phyloP scores from a whole-genome alignment of 768 basidiomycete species.

The Myochromella boudieri region DNA sequence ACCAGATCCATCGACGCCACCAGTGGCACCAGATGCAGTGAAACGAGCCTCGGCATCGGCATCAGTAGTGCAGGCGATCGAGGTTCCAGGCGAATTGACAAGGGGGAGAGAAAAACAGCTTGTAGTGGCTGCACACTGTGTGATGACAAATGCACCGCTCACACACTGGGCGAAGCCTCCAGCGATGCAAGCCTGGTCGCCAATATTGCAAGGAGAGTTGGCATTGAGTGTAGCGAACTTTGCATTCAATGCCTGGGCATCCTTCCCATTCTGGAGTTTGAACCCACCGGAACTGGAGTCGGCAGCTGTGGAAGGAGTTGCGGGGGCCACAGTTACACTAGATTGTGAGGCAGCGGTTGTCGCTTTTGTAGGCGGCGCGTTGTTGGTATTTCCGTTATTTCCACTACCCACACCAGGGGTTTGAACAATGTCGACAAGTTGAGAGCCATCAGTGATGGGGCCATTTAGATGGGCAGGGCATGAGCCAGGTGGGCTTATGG shows the following conservation, averaged over 20 bases:
- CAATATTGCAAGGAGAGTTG: slow-evolving; percentile 36
- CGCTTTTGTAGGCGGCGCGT: slow-evolving; percentile 4
- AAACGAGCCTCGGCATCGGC: slow-evolving; percentile 37
- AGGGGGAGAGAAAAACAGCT: slow-evolving; percentile 43
- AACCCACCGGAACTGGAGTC: slow-evolving; percentile 21
- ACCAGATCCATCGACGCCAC: slow-evolving; percentile 19
- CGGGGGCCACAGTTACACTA: slow-evolving; percentile 14
- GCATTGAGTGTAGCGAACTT: slow-evolving; percentile 39
- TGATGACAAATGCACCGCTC: slow-evolving; percentile 33
- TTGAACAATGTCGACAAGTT: slow-evolving; percentile 35
- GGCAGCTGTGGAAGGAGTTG: slow-evolving; percentile 14
- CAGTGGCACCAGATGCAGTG: slow-evolving; percentile 33
- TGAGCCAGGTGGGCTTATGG: slow-evolving; percentile 46
- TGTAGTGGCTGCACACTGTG: slow-evolving; percentile 26
- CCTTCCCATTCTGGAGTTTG: slow-evolving; percentile 33
- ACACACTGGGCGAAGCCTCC: slow-evolving; percentile 50
- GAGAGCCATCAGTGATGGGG: slow-evolving; percentile 48
- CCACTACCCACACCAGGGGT: slow-evolving; percentile 30
- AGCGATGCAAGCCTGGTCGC: slow-evolving; percentile 45
- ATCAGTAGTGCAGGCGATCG: slow-evolving; percentile 37
- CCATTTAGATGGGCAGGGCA: slow-evolving; percentile 50
- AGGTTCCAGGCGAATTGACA: slow-evolving; percentile 42
- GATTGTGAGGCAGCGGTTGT: slow-evolving; percentile 11
- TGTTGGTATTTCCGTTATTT: slow-evolving; percentile 8
- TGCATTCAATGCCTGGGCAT: slow-evolving; percentile 37